Conservation (phyloP, 345 rosid species). For the Acer yangbiense region DNA sequence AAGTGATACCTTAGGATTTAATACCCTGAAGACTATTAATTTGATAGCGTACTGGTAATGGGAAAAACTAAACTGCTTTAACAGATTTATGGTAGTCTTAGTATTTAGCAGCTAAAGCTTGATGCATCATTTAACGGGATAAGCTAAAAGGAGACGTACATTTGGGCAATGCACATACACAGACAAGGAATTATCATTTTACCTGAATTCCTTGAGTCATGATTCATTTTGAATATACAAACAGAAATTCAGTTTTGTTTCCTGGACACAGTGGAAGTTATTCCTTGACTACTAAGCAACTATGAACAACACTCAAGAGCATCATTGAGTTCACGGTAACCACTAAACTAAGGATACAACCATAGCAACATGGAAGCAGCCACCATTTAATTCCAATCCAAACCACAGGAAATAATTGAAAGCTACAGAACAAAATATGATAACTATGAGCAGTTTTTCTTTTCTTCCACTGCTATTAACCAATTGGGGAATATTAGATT, state of each 20-base stretch:
- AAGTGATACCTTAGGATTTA: background rate
- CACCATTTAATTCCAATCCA: background rate
- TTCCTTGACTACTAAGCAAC: slow-evolving; percentile 1
- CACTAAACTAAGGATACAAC: slow-evolving; percentile 5
- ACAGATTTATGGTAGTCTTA: background rate
- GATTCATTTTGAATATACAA: background rate
- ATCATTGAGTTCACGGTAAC: background rate
- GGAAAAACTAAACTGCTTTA: background rate
- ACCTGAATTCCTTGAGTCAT: background rate
- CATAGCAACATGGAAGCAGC: background rate
- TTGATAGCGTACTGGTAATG: background rate
- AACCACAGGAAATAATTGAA: slow-evolving; percentile 1
- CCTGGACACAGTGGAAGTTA: background rate
- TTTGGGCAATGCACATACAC: background rate
- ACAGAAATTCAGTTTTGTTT: background rate
- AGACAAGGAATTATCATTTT: background rate
- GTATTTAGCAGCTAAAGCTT: slow-evolving; percentile 1
- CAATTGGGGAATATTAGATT: background rate
- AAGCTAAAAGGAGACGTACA: background rate
- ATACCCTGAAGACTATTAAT: background rate
- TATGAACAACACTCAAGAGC: background rate
- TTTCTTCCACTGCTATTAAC: background rate
- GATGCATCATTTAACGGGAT: background rate
- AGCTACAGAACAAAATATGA: background rate
- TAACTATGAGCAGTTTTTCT: background rate